Percentiles rank a stretch among this genome's conserved stretches.
phyloP scores from a whole-genome alignment of 345 rosid species.

The Eucalyptus cloeziana region DNA sequence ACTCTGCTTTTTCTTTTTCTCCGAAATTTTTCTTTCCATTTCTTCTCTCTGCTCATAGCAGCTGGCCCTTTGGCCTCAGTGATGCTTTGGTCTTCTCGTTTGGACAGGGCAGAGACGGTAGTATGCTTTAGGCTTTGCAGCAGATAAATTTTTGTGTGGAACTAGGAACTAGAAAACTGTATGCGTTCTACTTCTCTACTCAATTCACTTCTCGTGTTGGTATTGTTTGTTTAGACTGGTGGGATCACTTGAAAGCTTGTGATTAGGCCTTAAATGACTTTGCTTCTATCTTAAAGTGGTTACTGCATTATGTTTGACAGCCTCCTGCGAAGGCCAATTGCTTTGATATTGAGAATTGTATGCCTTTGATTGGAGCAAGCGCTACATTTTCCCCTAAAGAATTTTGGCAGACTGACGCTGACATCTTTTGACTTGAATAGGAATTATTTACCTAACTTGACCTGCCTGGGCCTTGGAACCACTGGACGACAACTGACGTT shows the following conservation, averaged over 20 bases:
- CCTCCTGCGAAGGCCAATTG: not conserved
- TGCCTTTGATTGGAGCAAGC: not conserved
- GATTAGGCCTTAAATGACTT: not conserved
- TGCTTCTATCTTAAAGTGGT: not conserved
- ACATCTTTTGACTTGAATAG: not conserved
- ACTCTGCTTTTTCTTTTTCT: not conserved
- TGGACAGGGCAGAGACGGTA: not conserved
- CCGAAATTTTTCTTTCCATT: not conserved
- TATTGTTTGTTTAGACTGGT: not conserved
- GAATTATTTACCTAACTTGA: not conserved
- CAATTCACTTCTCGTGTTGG: not conserved
- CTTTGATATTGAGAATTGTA: not conserved
- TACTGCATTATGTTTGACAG: not conserved
- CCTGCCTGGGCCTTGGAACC: not conserved
- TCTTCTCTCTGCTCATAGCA: not conserved
- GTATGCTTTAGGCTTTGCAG: not conserved
- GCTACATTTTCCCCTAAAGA: not conserved
- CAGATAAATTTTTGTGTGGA: not conserved
- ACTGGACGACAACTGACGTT: not conserved
- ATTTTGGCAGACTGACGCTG: not conserved
- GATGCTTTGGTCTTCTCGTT: not conserved
- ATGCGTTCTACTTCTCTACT: not conserved
- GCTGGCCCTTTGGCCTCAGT: not conserved
- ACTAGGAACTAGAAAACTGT: not conserved
- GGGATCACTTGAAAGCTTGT: not conserved